Evolutionary conservation across 768 basidiomycete species (phyloP).

Genomic region (Mycena sanguinolenta): DNA sequence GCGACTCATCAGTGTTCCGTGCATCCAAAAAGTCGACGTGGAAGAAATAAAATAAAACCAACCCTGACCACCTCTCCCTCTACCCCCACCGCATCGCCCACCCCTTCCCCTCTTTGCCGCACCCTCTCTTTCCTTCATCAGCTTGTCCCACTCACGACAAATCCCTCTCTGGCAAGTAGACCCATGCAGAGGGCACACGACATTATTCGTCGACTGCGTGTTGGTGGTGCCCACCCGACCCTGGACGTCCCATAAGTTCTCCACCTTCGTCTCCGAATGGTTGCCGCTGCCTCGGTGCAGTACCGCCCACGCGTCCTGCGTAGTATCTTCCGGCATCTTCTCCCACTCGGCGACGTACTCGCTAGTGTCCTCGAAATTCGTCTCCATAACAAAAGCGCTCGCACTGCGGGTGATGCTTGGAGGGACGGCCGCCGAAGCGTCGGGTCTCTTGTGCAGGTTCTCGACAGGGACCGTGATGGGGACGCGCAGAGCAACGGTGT

Average conservation of each 20-base stretch:
- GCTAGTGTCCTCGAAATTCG: slow-evolving; percentile 38
- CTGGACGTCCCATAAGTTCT: slow-evolving; percentile 43
- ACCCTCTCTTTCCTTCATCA: slow-evolving; percentile 43
- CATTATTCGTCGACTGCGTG: slow-evolving; percentile 23
- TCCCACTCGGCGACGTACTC: slow-evolving; percentile 44
- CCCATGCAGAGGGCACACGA: slow-evolving; percentile 48
- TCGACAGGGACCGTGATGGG: neutral
- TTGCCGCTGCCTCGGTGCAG: slow-evolving; percentile 6
- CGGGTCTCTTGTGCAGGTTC: neutral
- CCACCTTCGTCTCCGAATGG: neutral
- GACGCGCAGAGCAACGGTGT: too few species aligned
- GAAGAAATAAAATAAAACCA: neutral
- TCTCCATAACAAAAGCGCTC: slow-evolving; percentile 36
- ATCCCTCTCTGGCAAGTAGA: slow-evolving; percentile 53
- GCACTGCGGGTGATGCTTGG: slow-evolving; percentile 20
- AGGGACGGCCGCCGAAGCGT: neutral
- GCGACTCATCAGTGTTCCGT: neutral
- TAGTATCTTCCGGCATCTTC: too few species aligned
- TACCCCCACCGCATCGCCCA: neutral
- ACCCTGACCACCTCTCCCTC: slow-evolving; percentile 9
- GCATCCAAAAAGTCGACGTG: neutral
- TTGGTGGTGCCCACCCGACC: slow-evolving; percentile 22
- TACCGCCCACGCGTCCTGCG: too few species aligned
- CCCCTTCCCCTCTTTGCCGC: slow-evolving; percentile 29
- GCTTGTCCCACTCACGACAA: slow-evolving; percentile 48